Percentiles rank a stretch among this genome's conserved stretches.
Evolutionary conservation across 345 rosid genomes (phyloP).

Genomic region (Rhizophora apiculata): DNA sequence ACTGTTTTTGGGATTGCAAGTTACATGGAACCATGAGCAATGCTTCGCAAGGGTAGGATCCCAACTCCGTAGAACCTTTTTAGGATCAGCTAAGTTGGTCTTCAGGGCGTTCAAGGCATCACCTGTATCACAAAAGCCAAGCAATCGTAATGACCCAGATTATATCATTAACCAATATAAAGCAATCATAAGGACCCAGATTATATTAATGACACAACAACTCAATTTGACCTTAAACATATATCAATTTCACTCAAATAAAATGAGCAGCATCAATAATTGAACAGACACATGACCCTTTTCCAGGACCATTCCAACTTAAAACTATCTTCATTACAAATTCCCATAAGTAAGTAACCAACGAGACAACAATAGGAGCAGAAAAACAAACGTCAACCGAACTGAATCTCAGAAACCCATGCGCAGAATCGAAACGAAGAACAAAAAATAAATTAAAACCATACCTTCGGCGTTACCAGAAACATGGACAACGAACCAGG

Average conservation of each 20-base stretch:
- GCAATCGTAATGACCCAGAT: not conserved
- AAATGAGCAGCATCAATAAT: no score
- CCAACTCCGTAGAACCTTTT: conserved; percentile 76
- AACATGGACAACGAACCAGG: conserved; percentile 43
- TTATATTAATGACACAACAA: no score
- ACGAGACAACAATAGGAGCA: not conserved
- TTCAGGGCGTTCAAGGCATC: conserved; percentile 81
- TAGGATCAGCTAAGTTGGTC: conserved; percentile 63
- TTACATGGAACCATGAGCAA: conserved; percentile 84
- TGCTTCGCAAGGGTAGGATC: conserved; percentile 71
- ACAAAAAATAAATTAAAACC: not conserved
- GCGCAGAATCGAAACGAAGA: not conserved
- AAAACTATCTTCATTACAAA: not conserved
- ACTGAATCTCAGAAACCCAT: conserved; percentile 12
- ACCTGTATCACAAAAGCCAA: conserved; percentile 39
- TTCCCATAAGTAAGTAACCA: not conserved
- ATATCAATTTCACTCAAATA: no score
- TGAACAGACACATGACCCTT: no score
- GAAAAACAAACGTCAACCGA: conserved; percentile 5
- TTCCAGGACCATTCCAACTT: not conserved
- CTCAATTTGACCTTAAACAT: no score
- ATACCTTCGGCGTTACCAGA: conserved; percentile 74
- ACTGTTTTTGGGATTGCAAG: conserved; percentile 66
- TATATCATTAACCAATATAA: not conserved
- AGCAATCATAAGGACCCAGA: not conserved